Evolutionary conservation across 495 filamentous ascomycete species (phyloP), one percentile per base, ranked within the genome.

Genomic region (Neohortaea acidophila): DNA sequence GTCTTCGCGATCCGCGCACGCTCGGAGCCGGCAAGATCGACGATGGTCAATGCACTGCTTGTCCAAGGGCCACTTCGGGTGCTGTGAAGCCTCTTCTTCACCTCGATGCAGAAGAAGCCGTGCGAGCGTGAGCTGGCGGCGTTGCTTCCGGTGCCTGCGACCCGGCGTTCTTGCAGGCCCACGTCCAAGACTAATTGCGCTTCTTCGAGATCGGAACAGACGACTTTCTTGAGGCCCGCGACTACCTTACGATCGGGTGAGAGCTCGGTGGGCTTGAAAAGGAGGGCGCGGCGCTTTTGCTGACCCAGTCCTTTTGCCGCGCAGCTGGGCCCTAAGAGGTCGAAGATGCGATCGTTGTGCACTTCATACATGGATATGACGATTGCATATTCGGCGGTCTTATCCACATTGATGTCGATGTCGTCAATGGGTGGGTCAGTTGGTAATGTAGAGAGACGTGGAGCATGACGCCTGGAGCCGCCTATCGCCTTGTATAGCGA

Each of bases 281-380:
- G 64, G 18, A 94, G 61, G 0, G 80, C 75, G 6, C 82, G 70
- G 35, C 84, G 67, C 56, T 86, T 86, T 28, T 69, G 61, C 17
- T 42, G 51, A 33, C 59, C 59, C 39, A 41, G 34, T 28, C 51
- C 55, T 20, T 13, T 65, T 54, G 26, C 59, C 49, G 31, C 62
- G 48, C 26, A 53, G 57, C 18, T 64, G 1, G 69, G 65, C 1
- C 80, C 77, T 1, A 97, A 61, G 2, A 97, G 74, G 52, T 97
- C 89, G 51, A 89, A 97, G 36, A 97, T 94, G 10, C 87, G 76
- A 58, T 97, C 89, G 57, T 96, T 96, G 63, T 97, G 94, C 13
- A 97, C 89, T 59, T 97, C 91, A 59, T 94, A 97, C 89, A 96
- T 97, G 13, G 83, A 92, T 1, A 96, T 67, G 6, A 97, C 55